Evolutionary conservation across 257 asterid species (phyloP).

Genomic region (Ligustrum vulgare): DNA sequence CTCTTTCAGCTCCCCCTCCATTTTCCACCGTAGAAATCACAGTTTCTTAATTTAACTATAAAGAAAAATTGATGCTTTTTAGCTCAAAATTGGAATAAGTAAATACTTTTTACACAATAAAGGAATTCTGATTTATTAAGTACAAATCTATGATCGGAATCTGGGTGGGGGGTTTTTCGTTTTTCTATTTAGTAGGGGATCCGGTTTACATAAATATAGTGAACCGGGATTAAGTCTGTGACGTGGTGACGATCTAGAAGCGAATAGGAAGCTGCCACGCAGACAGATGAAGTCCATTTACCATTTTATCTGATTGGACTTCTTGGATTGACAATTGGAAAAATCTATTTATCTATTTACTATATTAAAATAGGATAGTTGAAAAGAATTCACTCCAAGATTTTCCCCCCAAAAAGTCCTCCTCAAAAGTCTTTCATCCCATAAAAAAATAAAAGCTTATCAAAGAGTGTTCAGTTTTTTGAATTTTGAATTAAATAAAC

Average conservation of each 20-base stretch:
- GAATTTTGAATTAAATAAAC: no score
- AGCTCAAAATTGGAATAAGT: not conserved
- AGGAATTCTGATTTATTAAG: not conserved
- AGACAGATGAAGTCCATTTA: not conserved
- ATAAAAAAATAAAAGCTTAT: no score
- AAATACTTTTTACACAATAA: not conserved
- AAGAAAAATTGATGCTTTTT: not conserved
- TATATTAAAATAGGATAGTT: no score
- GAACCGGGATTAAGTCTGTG: not conserved
- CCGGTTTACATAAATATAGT: not conserved
- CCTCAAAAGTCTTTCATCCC: no score
- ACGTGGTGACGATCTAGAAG: not conserved
- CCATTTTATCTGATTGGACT: not conserved
- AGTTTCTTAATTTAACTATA: not conserved
- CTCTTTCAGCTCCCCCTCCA: conserved; percentile 1
- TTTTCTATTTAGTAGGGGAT: not conserved
- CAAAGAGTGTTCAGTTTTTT: no score
- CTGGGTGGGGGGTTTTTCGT: not conserved
- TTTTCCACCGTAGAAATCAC: not conserved
- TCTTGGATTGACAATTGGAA: no score
- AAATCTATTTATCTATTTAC: no score
- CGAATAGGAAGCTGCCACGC: not conserved
- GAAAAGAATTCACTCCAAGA: no score
- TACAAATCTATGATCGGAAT: not conserved
- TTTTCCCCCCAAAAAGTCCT: no score